Percentiles rank a stretch among this genome's conserved stretches.
phyloP scores from a whole-genome alignment of 768 basidiomycete genomes.

The Kwoniella botswanensis region DNA sequence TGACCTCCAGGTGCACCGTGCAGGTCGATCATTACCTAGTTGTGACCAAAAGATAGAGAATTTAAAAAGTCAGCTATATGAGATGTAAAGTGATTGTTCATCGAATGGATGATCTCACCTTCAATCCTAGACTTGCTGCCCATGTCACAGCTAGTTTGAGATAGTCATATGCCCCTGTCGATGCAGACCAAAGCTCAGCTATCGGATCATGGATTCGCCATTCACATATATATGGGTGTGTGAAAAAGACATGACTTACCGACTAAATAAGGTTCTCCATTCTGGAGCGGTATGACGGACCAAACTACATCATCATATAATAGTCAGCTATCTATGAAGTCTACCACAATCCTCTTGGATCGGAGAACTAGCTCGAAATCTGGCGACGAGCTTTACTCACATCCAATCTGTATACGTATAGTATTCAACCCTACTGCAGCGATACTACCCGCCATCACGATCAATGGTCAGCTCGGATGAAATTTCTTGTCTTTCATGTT shows the following conservation, averaged over 20 bases:
- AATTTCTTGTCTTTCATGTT: no score
- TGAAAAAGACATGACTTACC: slow-evolving; percentile 18
- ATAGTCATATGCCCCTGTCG: slow-evolving; percentile 48
- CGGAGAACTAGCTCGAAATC: background rate
- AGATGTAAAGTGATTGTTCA: background rate
- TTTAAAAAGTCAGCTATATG: background rate
- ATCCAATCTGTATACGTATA: slow-evolving; percentile 55
- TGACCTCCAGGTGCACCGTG: slow-evolving; percentile 55
- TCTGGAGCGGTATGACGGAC: slow-evolving; percentile 51
- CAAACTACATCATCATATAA: slow-evolving; percentile 33
- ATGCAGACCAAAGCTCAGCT: no score
- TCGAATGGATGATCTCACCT: slow-evolving; percentile 17
- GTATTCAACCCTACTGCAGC: slow-evolving; percentile 51
- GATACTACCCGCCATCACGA: slow-evolving; percentile 23
- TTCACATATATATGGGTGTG: no score
- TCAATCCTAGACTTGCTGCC: slow-evolving; percentile 48
- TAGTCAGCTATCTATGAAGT: no score
- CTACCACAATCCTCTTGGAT: background rate
- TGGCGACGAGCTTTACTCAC: slow-evolving; percentile 27
- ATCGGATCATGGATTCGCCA: no score
- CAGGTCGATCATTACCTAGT: slow-evolving; percentile 49
- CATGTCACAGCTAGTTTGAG: slow-evolving; percentile 52
- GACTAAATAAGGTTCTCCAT: slow-evolving; percentile 48
- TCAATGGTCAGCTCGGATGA: background rate
- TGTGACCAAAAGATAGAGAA: background rate